Percentiles rank a stretch among this genome's conserved stretches.
Evolutionary conservation across 768 basidiomycete species (phyloP).

Genomic region (Trametes cubensis): DNA sequence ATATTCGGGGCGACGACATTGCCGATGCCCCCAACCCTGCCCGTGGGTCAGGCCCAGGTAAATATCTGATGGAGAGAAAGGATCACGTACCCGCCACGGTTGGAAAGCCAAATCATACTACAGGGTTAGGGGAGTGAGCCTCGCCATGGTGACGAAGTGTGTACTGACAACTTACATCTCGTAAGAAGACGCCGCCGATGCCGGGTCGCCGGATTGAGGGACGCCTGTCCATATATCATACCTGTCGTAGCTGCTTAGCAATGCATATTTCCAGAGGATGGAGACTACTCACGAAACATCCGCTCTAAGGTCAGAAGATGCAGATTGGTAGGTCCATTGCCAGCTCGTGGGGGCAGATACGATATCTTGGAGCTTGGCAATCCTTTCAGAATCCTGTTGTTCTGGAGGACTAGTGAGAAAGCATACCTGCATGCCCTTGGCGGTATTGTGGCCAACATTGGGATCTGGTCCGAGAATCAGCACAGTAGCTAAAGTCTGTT

Average conservation of each 20-base stretch:
- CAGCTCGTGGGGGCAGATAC: constrained; percentile 51
- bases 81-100: constrained; percentile 49
- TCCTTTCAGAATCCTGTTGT: not conserved
- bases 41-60: too few species aligned
- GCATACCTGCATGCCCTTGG: constrained; percentile 50
- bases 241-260: constrained; percentile 24
- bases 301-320: constrained; percentile 51
- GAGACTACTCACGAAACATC: constrained; percentile 50
- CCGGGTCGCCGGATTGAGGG: constrained; percentile 46
- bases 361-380: constrained; percentile 44
- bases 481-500: constrained; percentile 38
- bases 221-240: constrained; percentile 61
- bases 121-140: not conserved
- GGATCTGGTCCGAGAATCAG: constrained; percentile 46
- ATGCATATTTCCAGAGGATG: too few species aligned
- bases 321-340: constrained; percentile 51
- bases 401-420: not conserved
- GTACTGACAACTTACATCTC: constrained; percentile 40
- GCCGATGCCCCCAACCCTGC: constrained; percentile 43
- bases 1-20: constrained; percentile 50
- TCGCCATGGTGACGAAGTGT: not conserved
- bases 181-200: constrained; percentile 49
- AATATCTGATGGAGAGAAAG: not conserved
- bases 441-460: constrained; percentile 49
- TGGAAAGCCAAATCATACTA: constrained; percentile 61